Conservation (phyloP, 768 basidiomycete species). For the Wakefieldia striispora region DNA sequence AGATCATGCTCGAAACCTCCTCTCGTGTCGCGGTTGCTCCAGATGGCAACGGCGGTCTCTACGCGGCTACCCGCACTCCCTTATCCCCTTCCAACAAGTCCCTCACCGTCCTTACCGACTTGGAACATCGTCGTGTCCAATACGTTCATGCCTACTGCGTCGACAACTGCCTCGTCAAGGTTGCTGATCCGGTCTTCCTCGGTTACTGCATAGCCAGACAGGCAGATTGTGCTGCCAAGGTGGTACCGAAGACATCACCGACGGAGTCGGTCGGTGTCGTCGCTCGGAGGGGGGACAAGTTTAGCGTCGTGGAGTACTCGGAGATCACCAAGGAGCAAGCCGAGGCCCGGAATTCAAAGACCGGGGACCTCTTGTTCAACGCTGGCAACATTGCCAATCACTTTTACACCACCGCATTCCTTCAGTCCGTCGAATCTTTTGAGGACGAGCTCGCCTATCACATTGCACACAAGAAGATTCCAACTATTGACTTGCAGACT, state of each 20-base stretch:
- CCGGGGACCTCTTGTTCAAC: slow-evolving; percentile 82
- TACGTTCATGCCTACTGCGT: slow-evolving; percentile 97
- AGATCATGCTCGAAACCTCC: slow-evolving; percentile 79
- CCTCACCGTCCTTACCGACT: slow-evolving; percentile 80
- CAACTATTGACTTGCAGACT: slow-evolving; percentile 67
- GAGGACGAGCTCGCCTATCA: slow-evolving; percentile 93
- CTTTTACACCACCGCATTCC: slow-evolving; percentile 89
- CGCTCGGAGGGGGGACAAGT: slow-evolving; percentile 78
- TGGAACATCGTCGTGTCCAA: slow-evolving; percentile 68
- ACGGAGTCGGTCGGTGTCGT: slow-evolving; percentile 95
- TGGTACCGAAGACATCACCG: slow-evolving; percentile 85
- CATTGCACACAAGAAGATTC: slow-evolving; percentile 97
- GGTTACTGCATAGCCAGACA: slow-evolving; percentile 89
- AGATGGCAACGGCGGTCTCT: slow-evolving; percentile 96
- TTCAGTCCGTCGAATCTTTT: slow-evolving; percentile 74
- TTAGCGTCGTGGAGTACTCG: slow-evolving; percentile 95
- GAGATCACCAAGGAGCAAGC: slow-evolving; percentile 90
- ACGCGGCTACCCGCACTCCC: slow-evolving; percentile 86
- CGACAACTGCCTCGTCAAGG: slow-evolving; percentile 97
- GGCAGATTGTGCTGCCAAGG: slow-evolving; percentile 93
- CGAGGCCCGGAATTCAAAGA: slow-evolving; percentile 62
- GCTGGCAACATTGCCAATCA: slow-evolving; percentile 98
- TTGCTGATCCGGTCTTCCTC: slow-evolving; percentile 96
- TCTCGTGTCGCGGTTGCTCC: slow-evolving; percentile 91
- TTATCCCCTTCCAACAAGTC: slow-evolving; percentile 57